Evolutionary conservation across 75 land plant genomes (phyloP).

Genomic region (Pinus taeda): DNA sequence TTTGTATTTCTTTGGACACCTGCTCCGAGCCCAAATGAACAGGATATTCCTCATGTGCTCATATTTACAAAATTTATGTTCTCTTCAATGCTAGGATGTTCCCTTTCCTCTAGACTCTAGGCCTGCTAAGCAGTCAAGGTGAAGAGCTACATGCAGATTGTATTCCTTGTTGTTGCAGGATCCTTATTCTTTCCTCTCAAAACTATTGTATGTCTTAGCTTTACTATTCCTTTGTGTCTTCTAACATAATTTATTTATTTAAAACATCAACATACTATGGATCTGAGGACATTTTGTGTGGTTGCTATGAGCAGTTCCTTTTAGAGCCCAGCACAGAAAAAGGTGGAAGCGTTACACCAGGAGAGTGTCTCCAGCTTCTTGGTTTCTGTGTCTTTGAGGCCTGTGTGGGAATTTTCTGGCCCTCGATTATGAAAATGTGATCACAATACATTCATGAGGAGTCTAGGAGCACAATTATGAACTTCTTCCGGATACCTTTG

Average conservation of each 20-base stretch:
- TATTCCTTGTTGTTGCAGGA: constrained; percentile 65
- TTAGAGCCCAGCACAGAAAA: constrained; percentile 36
- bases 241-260: not conserved
- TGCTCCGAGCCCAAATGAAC: constrained; percentile 87
- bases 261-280: not conserved
- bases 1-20: constrained; percentile 62
- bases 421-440: constrained; percentile 98
- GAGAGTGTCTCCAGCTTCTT: constrained; percentile 74
- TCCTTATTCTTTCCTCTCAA: constrained; percentile 76
- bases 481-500: constrained; percentile 97
- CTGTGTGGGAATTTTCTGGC: constrained; percentile 99
- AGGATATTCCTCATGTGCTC: constrained; percentile 96
- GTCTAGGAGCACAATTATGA: constrained; percentile 98
- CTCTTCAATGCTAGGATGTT: constrained; percentile 94
- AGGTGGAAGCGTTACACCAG: constrained; percentile 60
- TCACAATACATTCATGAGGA: constrained; percentile 98
- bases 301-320: constrained; percentile 35
- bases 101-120: constrained; percentile 82
- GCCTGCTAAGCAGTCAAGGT: constrained; percentile 61
- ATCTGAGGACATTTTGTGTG: not conserved
- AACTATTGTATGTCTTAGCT: constrained; percentile 52
- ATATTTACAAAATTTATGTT: constrained; percentile 98
- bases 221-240: not conserved
- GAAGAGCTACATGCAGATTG: constrained; percentile 92
- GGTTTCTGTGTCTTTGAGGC: constrained; percentile 93